Evolutionary conservation across 805 yeast species (phyloP).

Genomic region (Soucietia sequanensis): DNA sequence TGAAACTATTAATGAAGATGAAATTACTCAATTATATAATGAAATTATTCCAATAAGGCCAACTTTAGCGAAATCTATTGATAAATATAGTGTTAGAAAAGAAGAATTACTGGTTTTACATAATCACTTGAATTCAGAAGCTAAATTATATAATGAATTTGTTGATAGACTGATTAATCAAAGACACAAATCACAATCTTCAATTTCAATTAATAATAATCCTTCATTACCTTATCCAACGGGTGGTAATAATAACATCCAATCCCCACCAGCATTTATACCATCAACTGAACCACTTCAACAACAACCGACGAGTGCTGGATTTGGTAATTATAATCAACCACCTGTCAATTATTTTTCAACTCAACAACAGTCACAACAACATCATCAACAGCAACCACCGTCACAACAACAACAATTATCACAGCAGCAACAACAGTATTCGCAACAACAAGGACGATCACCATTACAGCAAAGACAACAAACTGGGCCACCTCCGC

Average conservation of each 20-base stretch:
- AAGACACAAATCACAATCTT: slow-evolving; percentile 12
- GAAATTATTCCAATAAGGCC: slow-evolving; percentile 72
- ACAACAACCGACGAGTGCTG: slow-evolving; percentile 39
- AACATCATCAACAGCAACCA: slow-evolving; percentile 2
- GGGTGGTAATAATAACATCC: too few relatives aligned
- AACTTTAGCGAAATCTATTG: slow-evolving; percentile 69
- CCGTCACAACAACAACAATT: slow-evolving; percentile 2
- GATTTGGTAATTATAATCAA: slow-evolving; percentile 40
- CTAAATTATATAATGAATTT: slow-evolving; percentile 64
- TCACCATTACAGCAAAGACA: too few relatives aligned
- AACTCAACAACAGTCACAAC: slow-evolving; percentile 1
- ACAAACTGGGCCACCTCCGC: too few relatives aligned
- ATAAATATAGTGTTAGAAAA: slow-evolving; percentile 70
- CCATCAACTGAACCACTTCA: slow-evolving; percentile 7
- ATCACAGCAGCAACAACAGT: slow-evolving; percentile 2
- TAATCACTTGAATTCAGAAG: slow-evolving; percentile 66
- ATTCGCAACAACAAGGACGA: too few relatives aligned
- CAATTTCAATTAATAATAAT: slow-evolving; percentile 5
- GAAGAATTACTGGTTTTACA: slow-evolving; percentile 76
- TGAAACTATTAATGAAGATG: slow-evolving; percentile 51
- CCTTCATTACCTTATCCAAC: background rate
- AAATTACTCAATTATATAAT: slow-evolving; percentile 70
- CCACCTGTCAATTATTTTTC: background rate
- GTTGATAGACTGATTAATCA: slow-evolving; percentile 47
- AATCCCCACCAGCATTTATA: too few relatives aligned